Base-by-base conservation (phyloP, 2,329 filamentous ascomycete genomes). In the Colletotrichum higginsianum region DNA sequence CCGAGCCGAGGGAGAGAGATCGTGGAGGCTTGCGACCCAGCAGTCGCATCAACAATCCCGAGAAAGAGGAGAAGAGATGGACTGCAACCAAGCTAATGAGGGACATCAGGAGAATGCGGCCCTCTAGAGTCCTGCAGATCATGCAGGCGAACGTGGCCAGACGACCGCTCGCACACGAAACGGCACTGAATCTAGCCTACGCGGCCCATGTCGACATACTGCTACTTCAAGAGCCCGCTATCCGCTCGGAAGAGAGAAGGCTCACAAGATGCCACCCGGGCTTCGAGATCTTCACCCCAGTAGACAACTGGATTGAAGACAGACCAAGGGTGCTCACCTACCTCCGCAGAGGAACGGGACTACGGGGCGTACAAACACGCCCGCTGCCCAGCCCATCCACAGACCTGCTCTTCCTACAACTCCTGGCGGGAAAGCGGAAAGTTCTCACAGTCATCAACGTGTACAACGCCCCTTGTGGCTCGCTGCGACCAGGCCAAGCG, bases 101-200 rank as follows among this genome's bases (percentile, higher is more conserved):
- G n/a, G n/a, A n/a, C n/a, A n/a, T n/a, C n/a, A 62, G 46, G 21
- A 62, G 47, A 52, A 44, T 4, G 18, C 18, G 15, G 47, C 13
- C 60, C 26, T 21, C 58, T 49, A 49, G 6, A 11, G 7, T 16
- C 8, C 58, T 61, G 44, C 44, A 75, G n/a, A 64, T 64, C 49
- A 64, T 64, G 49, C 49, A 64, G 11, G 61, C 49, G 12, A 64
- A 64, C 23, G 49, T 64, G 23, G 58, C 23, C 26, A 61, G 26
- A 16, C 44, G 26, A 21, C 42, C 44, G 8, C 16, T 4, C 15
- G 26, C 58, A 35, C 44, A 57, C 35, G 18, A 40, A 57, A 57
- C 53, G 2, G 53, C 53, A 57, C 53, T 57, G 26, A 57, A 57
- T n/a, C 58, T 61, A 6, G 44, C 35, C 26, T 50, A 61, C 26